These are phyloP conservation scores for Sergeia podlipaevii DNA, from an alignment of 208 protist genomes.

Conservation along the genomic window DNA sequence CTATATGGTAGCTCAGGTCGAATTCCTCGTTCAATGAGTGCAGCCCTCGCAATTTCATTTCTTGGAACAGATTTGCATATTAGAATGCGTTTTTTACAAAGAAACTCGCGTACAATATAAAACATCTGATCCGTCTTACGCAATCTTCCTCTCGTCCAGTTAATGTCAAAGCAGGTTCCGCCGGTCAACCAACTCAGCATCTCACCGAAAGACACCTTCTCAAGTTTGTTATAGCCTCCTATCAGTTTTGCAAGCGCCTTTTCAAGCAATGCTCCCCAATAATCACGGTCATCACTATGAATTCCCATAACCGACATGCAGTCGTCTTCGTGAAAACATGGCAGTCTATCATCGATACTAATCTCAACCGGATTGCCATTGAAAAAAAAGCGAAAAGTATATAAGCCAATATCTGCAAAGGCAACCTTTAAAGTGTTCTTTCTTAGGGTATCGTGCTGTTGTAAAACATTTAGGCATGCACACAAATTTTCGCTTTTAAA, in stretches of 20 bases:
- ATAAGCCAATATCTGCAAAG: constrained; percentile 23
- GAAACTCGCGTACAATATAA: constrained; percentile 10
- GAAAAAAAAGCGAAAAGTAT: constrained; percentile 31
- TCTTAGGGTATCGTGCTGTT: constrained; percentile 1
- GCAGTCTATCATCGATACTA: constrained; percentile 57
- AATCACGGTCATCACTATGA: constrained; percentile 28
- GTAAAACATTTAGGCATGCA: constrained; percentile 46
- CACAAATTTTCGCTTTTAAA: constrained; percentile 47
- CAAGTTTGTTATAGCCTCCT: constrained; percentile 46
- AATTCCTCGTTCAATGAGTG: constrained; percentile 7
- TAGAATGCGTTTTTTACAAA: neutral
- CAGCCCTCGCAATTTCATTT: constrained; percentile 16
- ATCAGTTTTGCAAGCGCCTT: constrained; percentile 69
- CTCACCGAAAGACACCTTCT: constrained; percentile 39
- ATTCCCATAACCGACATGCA: constrained; percentile 25
- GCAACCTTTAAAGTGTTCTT: constrained; percentile 19
- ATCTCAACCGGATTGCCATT: constrained; percentile 26
- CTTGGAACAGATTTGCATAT: constrained; percentile 4
- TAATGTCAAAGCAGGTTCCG: constrained; percentile 45
- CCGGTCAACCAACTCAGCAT: constrained; percentile 51
- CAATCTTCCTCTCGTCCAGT: constrained; percentile 15
- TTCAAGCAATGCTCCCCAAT: constrained; percentile 61
- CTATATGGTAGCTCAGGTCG: constrained; percentile 24
- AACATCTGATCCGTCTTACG: constrained; percentile 21
- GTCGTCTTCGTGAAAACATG: constrained; percentile 16